Base-by-base conservation (phyloP, 2,329 filamentous ascomycete species). In the Sclerotinia spermophila region DNA sequence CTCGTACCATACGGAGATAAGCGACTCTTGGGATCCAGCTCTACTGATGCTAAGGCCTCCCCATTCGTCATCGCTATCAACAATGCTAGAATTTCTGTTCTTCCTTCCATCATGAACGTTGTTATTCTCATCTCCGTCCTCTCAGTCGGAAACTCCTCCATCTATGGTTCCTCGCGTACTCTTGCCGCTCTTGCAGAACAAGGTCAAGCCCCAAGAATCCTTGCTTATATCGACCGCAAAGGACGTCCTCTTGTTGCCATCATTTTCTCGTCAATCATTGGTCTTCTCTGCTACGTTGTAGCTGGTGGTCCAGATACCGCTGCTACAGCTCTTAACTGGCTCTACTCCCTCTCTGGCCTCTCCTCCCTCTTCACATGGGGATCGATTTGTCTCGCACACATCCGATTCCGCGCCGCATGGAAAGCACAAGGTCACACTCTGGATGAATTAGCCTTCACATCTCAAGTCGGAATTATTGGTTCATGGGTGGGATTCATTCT, bases 401-500 rank as follows among this genome's bases (percentile, higher is more conserved):
- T 92, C 77, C 88, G 90, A 30, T 91, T 90, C 84, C 87, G 89
- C 51, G 73, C 77, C 6, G 89, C 87, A 0, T 91, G 89, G 89
- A 79, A 78, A 33, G 77, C 80, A 24, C 72, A 89, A 70, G 88
- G 88, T 35, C 87, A 86, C 75, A 84, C 82, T 2, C 78, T 90
- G 5, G 87, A 90, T n/a, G 87, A 90, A 76, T 85, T 92, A 5
- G 87, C 89, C 1, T 92, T 89, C 82, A 80, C 81, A 53, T 87
- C 88, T 27, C 81, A 84, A 64, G 84, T 86, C 61, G 90, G 90
- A 70, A 82, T 90, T 11, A 81, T 79, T 2, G 90, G 90, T 30
- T 91, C 88, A 0, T 91, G 83, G 79, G 53, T 91, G 21, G 89
- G 90, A 30, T 81, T 92, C 15, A 67, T 76, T 65, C 82, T 92